Evolutionary conservation across 2,329 filamentous ascomycete species (phyloP).

Genomic region (Mycosphaerelloides madeirae): DNA sequence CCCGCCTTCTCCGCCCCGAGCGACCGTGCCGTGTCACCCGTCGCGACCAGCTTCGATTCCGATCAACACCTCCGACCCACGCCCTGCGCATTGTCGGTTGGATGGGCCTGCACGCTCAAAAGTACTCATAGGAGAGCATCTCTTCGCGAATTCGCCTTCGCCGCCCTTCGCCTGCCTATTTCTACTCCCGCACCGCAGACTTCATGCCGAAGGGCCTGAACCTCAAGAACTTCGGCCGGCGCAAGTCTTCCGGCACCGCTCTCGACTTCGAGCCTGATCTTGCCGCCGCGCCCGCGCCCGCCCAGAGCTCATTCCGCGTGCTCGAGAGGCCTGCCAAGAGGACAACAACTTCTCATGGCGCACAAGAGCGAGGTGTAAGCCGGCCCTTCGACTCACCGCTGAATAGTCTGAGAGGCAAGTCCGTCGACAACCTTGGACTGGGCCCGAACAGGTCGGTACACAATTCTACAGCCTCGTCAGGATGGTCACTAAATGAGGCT

Average conservation of each 20-base stretch:
- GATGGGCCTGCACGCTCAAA: too few relatives aligned
- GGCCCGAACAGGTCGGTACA: slow-evolving; percentile 17
- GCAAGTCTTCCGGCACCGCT: slow-evolving; percentile 53
- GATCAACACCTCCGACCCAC: too few relatives aligned
- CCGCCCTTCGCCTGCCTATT: too few relatives aligned
- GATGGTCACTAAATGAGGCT: slow-evolving; percentile 30
- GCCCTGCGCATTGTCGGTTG: too few relatives aligned
- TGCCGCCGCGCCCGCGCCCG: slow-evolving; percentile 13
- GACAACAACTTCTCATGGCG: slow-evolving; percentile 31
- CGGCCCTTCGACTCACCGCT: slow-evolving; percentile 34
- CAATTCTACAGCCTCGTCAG: slow-evolving; percentile 8
- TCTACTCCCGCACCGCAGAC: slow-evolving; percentile 18
- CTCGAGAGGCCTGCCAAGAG: slow-evolving; percentile 48
- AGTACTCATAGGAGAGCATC: too few relatives aligned
- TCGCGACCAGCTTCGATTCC: too few relatives aligned
- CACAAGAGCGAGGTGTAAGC: slow-evolving; percentile 30
- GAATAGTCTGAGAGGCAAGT: slow-evolving; percentile 30
- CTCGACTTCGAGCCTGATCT: slow-evolving; percentile 39
- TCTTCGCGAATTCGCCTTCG: too few relatives aligned
- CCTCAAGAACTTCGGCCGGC: slow-evolving; percentile 49
- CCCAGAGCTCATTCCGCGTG: slow-evolving; percentile 48
- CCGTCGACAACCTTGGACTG: slow-evolving; percentile 30
- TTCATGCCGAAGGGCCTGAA: slow-evolving; percentile 52
- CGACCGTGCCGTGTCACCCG: too few relatives aligned
- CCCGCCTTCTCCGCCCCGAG: too few relatives aligned